Conservation (phyloP, 805 yeast species). For the Saturnispora sekii region DNA sequence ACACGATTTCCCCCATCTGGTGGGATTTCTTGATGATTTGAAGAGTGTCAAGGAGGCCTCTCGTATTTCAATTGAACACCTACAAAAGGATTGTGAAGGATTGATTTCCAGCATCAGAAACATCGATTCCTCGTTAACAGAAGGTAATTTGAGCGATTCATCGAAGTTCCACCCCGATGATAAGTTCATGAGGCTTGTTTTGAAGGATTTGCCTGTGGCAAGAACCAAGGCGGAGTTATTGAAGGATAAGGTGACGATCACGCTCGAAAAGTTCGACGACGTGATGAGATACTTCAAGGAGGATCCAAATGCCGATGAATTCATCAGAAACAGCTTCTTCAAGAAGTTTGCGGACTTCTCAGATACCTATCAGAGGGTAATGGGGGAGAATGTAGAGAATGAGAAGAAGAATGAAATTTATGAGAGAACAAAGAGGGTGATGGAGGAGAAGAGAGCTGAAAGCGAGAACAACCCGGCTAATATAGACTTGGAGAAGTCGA, state of each 20-base stretch:
- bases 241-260: constrained; percentile 50
- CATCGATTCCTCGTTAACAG: constrained; percentile 61
- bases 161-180: constrained; percentile 77
- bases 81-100: constrained; percentile 61
- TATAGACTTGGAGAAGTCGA: constrained; percentile 70
- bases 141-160: constrained; percentile 80
- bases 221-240: constrained; percentile 57
- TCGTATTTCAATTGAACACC: constrained; percentile 73
- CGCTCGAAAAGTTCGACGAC: constrained; percentile 55
- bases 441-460: constrained; percentile 28
- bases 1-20: constrained; percentile 69
- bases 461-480: constrained; percentile 31
- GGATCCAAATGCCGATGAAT: constrained; percentile 54
- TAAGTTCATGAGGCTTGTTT: constrained; percentile 48
- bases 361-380: constrained; percentile 69
- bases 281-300: constrained; percentile 89
- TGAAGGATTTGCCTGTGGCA: constrained; percentile 67
- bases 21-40: constrained; percentile 66
- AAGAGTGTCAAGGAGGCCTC: constrained; percentile 48
- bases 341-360: constrained; percentile 72
- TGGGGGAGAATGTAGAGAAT: constrained; percentile 61
- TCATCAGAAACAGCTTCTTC: constrained; percentile 62
- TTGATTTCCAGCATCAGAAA: constrained; percentile 54
- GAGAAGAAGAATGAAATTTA: constrained; percentile 74
- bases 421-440: constrained; percentile 32